phyloP scores from a whole-genome alignment of 306 rosid genomes.

The Sechiopsis laciniata region DNA sequence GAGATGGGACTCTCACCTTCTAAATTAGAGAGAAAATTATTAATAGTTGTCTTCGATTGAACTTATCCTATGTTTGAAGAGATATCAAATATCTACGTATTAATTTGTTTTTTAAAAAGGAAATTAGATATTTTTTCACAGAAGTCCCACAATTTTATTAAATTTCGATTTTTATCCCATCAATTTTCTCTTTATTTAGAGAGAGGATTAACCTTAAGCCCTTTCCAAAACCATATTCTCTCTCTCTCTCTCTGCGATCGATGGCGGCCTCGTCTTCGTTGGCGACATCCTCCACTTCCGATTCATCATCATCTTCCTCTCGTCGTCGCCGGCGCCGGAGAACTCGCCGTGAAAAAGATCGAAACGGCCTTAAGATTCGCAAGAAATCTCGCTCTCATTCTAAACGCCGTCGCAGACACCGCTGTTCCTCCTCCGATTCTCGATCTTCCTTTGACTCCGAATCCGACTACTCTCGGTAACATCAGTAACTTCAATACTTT shows the following conservation, averaged over 20 bases:
- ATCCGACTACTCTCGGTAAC: slow-evolving; percentile 57
- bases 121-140: too few species aligned
- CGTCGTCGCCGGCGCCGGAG: slow-evolving; percentile 48
- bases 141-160: too few species aligned
- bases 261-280: slow-evolving; percentile 57
- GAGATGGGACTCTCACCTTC: too few species aligned
- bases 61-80: too few species aligned
- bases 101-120: too few species aligned
- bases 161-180: too few species aligned
- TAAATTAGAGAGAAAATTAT: too few species aligned
- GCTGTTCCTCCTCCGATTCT: slow-evolving; percentile 48
- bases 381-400: slow-evolving; percentile 58
- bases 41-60: too few species aligned
- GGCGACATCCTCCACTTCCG: slow-evolving; percentile 23
- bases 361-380: slow-evolving; percentile 51
- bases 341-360: slow-evolving; percentile 36
- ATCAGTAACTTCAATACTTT: not conserved
- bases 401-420: slow-evolving; percentile 71
- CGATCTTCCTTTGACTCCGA: slow-evolving; percentile 32
- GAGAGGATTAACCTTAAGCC: not conserved
- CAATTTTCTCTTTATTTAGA: too few species aligned
- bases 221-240: not conserved
- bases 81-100: too few species aligned
- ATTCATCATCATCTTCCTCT: slow-evolving; percentile 34
- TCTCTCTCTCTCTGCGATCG: too few species aligned